Evolutionary conservation across 768 basidiomycete species (phyloP), one percentile per base, ranked within the genome.

Genomic region (Podaxis carcinomalis): DNA sequence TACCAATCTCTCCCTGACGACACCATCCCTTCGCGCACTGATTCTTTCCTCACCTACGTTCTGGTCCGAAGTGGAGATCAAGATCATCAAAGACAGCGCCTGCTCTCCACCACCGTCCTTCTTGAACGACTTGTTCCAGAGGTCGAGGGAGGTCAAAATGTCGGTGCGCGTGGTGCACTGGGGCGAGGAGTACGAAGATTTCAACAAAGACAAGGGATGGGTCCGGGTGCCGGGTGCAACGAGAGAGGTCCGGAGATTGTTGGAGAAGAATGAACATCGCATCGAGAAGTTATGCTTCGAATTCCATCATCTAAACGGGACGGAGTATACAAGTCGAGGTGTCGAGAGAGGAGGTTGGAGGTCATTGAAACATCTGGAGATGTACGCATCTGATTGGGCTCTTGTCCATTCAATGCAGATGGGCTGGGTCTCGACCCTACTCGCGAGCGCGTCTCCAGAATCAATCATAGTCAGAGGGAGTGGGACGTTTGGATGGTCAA

Each of bases 41-140:
- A 50, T 58, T 36, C 36, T 58, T 9, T 51, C 57, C 14, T 58
- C 57, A 7, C 47, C 57, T 4, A 25, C 16, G 21, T 58, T 50
- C n/a, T 58, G 57, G 57, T 58, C 57, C n/a, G 21, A 39, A 58
- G 23, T 58, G 14, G 57, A 51, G 37, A 51, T 58, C 19, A 58
- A 40, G 16, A 40, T 58, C 19, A 39, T 58, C 57, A 50, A 51
- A 50, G 57, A 58, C 28, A 44, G 36, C 23, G 11, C 57, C 9
- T 58, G 57, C n/a, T 58, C 57, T 28, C 47, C 47, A 39, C 57
- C 49, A 16, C 36, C 49, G 5, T 47, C 56, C n/a, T 57, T 57
- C 46, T n/a, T 57, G 32, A 47, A 49, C 13, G 44, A 57, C 19
- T n/a, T 58, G 32, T 58, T 58, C 49, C 27, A 23, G 9, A 35